These are phyloP conservation scores for Adansonia rubrostipa DNA, from an alignment of 441 rosid species.

Conservation along the genomic window DNA sequence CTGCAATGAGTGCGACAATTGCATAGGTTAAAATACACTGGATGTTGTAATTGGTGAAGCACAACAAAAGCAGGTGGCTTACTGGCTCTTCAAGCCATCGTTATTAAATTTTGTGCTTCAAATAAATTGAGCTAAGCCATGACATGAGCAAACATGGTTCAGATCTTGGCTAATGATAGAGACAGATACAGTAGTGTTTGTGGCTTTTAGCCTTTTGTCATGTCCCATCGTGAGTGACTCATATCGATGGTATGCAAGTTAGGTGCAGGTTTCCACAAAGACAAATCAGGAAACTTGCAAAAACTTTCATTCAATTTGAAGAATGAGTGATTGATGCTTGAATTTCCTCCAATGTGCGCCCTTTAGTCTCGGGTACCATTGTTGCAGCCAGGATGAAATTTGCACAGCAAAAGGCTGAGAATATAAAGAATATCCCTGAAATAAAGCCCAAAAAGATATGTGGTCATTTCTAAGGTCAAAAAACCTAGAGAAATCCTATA, in stretches of 20 bases:
- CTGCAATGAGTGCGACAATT: no score
- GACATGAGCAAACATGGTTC: not conserved
- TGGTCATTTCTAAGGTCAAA: not conserved
- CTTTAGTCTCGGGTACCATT: conserved; percentile 77
- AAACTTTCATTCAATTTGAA: conserved; percentile 18
- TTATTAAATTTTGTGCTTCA: not conserved
- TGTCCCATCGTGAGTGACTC: not conserved
- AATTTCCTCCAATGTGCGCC: conserved; percentile 71
- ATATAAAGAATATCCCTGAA: conserved; percentile 62
- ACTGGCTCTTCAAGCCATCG: no score
- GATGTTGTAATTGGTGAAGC: no score
- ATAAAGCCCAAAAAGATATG: not conserved
- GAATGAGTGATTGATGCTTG: conserved; percentile 45
- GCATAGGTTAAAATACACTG: no score
- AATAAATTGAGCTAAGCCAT: not conserved
- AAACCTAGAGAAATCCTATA: not conserved
- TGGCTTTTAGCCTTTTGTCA: not conserved
- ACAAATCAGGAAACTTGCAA: not conserved
- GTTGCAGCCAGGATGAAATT: conserved; percentile 48
- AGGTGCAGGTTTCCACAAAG: not conserved
- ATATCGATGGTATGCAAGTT: not conserved
- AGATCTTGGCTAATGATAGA: not conserved
- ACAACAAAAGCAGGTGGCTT: no score
- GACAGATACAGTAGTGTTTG: not conserved
- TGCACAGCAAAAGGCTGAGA: conserved; percentile 37